A percentile compares a stretch with the other conserved stretches of the same genome.
These are phyloP conservation scores for Cercospora sojina DNA, from an alignment of 2,329 filamentous ascomycete genomes.

Conservation along the genomic window DNA sequence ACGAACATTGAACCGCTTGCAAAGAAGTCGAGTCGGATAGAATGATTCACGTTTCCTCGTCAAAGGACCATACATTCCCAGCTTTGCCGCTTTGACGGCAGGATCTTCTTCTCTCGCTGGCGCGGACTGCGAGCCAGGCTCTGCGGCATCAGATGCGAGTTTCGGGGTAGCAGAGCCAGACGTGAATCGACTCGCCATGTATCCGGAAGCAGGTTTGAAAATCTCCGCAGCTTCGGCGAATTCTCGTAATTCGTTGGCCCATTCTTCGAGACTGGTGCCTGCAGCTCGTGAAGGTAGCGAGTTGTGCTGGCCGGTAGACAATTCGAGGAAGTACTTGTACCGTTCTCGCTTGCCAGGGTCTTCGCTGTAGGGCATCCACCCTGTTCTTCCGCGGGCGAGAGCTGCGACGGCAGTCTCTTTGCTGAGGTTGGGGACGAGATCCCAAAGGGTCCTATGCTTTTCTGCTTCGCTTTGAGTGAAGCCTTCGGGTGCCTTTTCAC, in stretches of 20 bases:
- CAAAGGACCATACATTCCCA: constrained; percentile 91
- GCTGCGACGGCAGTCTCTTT: constrained; percentile 47
- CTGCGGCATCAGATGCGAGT: constrained; percentile 37
- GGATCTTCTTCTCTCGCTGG: constrained; percentile 65
- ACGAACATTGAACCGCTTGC: constrained; percentile 89
- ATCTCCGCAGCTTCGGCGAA: constrained; percentile 73
- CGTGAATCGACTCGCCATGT: constrained; percentile 93
- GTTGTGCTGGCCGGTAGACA: constrained; percentile 63
- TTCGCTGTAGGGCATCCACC: constrained; percentile 81
- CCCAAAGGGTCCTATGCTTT: constrained; percentile 55
- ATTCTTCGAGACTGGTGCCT: constrained; percentile 65
- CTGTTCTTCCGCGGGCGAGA: constrained; percentile 52
- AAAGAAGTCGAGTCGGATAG: constrained; percentile 79
- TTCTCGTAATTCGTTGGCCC: constrained; percentile 74
- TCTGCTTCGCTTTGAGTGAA: constrained; percentile 64
- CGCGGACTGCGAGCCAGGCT: constrained; percentile 30
- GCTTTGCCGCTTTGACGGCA: constrained; percentile 78
- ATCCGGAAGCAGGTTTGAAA: constrained; percentile 86
- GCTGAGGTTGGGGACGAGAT: constrained; percentile 47
- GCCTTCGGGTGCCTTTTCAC: constrained; percentile 67
- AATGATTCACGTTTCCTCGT: constrained; percentile 73
- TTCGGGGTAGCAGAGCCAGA: constrained; percentile 56
- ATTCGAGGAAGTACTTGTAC: constrained; percentile 78
- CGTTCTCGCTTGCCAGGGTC: constrained; percentile 75
- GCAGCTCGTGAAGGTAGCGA: constrained; percentile 58